A percentile compares a stretch with the other conserved stretches of the same genome.
These are phyloP conservation scores for Sinapis alba DNA, from an alignment of 441 rosid genomes.

Conservation along the genomic window DNA sequence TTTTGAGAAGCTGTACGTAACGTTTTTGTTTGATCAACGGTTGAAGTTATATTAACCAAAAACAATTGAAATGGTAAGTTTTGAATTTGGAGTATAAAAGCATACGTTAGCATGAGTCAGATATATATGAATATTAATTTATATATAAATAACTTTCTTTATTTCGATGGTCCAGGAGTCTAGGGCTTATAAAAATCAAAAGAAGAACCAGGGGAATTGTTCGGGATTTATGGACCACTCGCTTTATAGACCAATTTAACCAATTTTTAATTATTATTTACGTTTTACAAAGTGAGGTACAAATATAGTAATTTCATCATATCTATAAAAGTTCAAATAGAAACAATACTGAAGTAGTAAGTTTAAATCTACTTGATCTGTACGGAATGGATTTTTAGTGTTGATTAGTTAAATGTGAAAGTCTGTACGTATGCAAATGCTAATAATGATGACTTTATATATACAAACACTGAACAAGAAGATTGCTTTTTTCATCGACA, in stretches of 20 bases:
- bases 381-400: constrained; percentile 6
- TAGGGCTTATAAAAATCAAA: constrained; percentile 30
- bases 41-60: background rate
- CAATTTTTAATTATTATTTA: background rate
- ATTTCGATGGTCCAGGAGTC: constrained; percentile 26
- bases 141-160: background rate
- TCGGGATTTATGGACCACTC: constrained; percentile 25
- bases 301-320: constrained; percentile 13
- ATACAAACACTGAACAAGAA: background rate
- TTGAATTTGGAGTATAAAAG: background rate
- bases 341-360: constrained; percentile 11
- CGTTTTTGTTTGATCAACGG: background rate
- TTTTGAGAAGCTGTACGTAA: background rate
- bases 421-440: background rate
- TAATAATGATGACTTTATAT: background rate
- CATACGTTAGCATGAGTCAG: no score
- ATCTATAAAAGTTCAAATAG: background rate
- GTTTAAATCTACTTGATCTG: background rate
- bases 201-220: constrained; percentile 22
- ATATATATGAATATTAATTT: no score
- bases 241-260: constrained; percentile 5
- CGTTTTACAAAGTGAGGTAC: constrained; percentile 13
- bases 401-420: background rate
- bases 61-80: background rate
- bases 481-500: background rate